phyloP scores from a whole-genome alignment of 306 rosid genomes.

The Lathyrus sativus region DNA sequence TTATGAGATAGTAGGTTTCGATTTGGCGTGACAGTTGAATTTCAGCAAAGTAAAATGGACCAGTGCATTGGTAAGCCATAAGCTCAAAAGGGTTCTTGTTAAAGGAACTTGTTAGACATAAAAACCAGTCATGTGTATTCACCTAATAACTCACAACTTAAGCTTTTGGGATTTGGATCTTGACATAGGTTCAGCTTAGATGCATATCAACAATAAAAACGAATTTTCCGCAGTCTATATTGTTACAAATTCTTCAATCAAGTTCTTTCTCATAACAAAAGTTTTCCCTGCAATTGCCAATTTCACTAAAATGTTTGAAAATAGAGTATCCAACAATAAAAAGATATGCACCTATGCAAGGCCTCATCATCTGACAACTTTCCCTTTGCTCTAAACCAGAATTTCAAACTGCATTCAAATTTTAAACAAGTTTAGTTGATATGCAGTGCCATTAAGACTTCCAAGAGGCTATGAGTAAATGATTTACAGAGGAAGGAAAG shows the following conservation, averaged over 20 bases:
- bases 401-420: slow-evolving; percentile 69
- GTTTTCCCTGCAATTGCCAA: slow-evolving; percentile 27
- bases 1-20: slow-evolving; percentile 7
- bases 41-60: not conserved
- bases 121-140: not conserved
- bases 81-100: slow-evolving; percentile 13
- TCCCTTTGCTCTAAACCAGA: slow-evolving; percentile 93
- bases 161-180: not conserved
- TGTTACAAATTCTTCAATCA: slow-evolving; percentile 24
- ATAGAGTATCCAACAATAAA: slow-evolving; percentile 14
- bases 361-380: slow-evolving; percentile 94
- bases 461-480: slow-evolving; percentile 1
- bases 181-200: slow-evolving; percentile 6
- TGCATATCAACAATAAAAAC: not conserved
- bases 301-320: slow-evolving; percentile 29
- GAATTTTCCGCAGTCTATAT: slow-evolving; percentile 11
- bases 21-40: slow-evolving; percentile 22
- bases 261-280: slow-evolving; percentile 4
- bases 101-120: not conserved
- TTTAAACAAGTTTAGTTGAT: slow-evolving; percentile 27
- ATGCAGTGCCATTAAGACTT: slow-evolving; percentile 14
- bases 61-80: slow-evolving; percentile 9
- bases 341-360: slow-evolving; percentile 72
- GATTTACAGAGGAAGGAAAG: slow-evolving; percentile 20
- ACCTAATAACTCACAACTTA: not conserved